phyloP scores from a whole-genome alignment of 2,329 filamentous ascomycete genomes.

The Diplodia corticola region DNA sequence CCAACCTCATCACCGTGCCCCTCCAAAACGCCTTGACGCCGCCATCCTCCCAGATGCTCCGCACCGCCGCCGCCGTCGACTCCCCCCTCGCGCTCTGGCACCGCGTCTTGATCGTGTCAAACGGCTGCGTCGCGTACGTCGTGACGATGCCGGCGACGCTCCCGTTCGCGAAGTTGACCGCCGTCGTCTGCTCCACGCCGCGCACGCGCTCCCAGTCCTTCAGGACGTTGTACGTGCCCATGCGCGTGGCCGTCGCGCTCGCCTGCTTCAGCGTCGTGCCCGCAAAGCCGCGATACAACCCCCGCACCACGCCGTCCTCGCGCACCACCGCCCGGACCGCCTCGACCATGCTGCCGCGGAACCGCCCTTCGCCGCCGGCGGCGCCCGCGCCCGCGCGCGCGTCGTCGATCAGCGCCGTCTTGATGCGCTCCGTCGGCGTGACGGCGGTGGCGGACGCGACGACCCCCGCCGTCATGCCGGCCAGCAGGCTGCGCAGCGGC shows the following conservation, averaged over 20 bases:
- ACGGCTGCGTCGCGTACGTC: constrained; percentile 60
- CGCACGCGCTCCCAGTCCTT: constrained; percentile 58
- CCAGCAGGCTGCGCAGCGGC: constrained; percentile 82
- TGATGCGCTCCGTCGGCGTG: constrained; percentile 68
- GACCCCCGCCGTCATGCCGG: constrained; percentile 89
- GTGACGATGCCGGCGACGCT: constrained; percentile 62
- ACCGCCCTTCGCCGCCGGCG: constrained; percentile 45
- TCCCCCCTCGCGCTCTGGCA: constrained; percentile 61
- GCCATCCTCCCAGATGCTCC: constrained; percentile 56
- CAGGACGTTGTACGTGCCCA: constrained; percentile 64
- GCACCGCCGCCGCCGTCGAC: constrained; percentile 58
- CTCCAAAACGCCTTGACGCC: constrained; percentile 65
- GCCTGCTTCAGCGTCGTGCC: constrained; percentile 65
- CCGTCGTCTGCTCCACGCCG: constrained; percentile 52
- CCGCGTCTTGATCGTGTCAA: constrained; percentile 65
- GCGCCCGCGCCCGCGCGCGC: too few relatives aligned
- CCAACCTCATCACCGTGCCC: constrained; percentile 67
- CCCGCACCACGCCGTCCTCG: constrained; percentile 54
- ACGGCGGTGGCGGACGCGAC: constrained; percentile 81
- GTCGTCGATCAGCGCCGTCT: constrained; percentile 67
- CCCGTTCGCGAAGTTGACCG: constrained; percentile 62
- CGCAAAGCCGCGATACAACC: constrained; percentile 59
- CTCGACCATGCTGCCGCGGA: constrained; percentile 50
- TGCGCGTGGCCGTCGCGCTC: constrained; percentile 61
- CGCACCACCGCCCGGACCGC: constrained; percentile 52